Conservation (phyloP, 805 yeast genomes). For the Maudiozyma bulderi region DNA sequence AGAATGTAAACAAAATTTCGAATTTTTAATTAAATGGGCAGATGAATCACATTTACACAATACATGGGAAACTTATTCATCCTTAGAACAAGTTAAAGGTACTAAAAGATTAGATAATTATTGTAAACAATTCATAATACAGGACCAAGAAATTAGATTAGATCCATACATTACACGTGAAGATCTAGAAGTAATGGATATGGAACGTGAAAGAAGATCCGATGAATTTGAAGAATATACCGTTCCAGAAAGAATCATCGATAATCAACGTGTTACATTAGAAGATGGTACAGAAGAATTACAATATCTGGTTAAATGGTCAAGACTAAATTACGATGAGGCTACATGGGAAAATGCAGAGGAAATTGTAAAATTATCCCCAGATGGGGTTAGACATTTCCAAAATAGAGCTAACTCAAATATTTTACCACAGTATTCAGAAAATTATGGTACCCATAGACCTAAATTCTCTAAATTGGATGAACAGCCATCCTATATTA, state of each 20-base stretch:
- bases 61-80: slow-evolving; percentile 75
- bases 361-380: slow-evolving; percentile 74
- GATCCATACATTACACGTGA: slow-evolving; percentile 83
- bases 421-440: slow-evolving; percentile 72
- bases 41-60: slow-evolving; percentile 86
- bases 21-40: slow-evolving; percentile 73
- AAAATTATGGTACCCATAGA: slow-evolving; percentile 62
- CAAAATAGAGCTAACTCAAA: slow-evolving; percentile 76
- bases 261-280: slow-evolving; percentile 58
- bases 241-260: slow-evolving; percentile 82
- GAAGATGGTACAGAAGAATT: slow-evolving; percentile 53
- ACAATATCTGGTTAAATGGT: slow-evolving; percentile 88
- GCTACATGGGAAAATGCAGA: slow-evolving; percentile 96
- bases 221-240: slow-evolving; percentile 81
- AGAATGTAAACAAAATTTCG: slow-evolving; percentile 51
- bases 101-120: slow-evolving; percentile 82
- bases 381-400: slow-evolving; percentile 71
- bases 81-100: slow-evolving; percentile 51
- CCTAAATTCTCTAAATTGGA: slow-evolving; percentile 84
- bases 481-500: slow-evolving; percentile 80
- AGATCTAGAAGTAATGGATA: slow-evolving; percentile 87
- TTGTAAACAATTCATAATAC: slow-evolving; percentile 62
- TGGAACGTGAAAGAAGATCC: slow-evolving; percentile 74
- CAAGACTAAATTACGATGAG: slow-evolving; percentile 83
- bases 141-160: slow-evolving; percentile 64